Conservation (phyloP, 202 grass and related monocot species). For the Carex arenaria region DNA sequence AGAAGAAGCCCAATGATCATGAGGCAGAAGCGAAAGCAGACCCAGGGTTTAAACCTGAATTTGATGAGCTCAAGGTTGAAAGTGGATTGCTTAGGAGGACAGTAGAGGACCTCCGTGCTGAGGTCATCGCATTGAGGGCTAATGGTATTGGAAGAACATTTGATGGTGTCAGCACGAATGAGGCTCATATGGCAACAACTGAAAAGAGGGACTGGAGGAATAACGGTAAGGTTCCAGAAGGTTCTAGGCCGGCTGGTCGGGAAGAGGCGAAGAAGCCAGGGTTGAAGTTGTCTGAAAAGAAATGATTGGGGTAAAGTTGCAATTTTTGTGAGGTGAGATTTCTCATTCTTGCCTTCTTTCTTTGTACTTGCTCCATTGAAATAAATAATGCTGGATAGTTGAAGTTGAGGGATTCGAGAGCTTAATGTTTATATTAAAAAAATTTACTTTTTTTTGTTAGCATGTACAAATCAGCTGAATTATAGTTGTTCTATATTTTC, state of each 20-base stretch:
- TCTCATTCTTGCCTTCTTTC: constrained; percentile 12
- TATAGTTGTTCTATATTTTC: background rate
- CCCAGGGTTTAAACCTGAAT: constrained; percentile 35
- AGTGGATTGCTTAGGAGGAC: constrained; percentile 45
- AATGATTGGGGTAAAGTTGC: background rate
- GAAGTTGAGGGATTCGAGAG: background rate
- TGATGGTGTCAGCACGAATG: background rate
- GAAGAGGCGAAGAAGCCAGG: constrained; percentile 11
- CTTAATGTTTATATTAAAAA: background rate
- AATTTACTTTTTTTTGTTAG: background rate
- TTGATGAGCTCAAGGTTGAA: constrained; percentile 55
- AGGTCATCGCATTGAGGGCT: constrained; percentile 26
- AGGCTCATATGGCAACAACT: background rate
- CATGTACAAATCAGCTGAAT: constrained; percentile 21
- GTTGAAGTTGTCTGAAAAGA: background rate
- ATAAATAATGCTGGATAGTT: constrained; percentile 14
- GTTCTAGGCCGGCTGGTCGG: background rate
- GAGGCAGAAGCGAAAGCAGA: constrained; percentile 9
- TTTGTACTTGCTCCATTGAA: background rate
- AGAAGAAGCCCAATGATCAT: background rate
- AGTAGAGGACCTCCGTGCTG: constrained; percentile 61
- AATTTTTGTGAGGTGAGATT: constrained; percentile 16
- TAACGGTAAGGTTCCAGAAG: constrained; percentile 10
- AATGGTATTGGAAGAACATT: background rate
- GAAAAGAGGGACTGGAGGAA: constrained; percentile 10